Evolutionary conservation across 768 basidiomycete species (phyloP).

Genomic region (Suillus lakei): DNA sequence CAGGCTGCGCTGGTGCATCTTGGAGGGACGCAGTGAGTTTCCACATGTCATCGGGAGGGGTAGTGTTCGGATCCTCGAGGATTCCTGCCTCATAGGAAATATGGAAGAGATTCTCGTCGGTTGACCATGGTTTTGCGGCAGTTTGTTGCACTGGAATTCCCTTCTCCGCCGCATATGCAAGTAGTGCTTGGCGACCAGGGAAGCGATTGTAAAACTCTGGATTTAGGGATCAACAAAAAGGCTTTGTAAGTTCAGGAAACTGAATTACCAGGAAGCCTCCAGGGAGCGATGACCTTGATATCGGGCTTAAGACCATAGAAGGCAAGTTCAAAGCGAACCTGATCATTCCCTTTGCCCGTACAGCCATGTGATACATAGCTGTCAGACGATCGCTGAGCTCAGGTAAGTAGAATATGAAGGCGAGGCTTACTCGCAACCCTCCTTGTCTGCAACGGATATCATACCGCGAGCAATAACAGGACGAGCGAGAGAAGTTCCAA

Average conservation of each 20-base stretch:
- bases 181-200: slow-evolving; percentile 65
- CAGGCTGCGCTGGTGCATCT: slow-evolving; percentile 77
- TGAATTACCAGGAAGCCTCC: slow-evolving; percentile 85
- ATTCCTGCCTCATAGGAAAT: slow-evolving; percentile 99
- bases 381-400: neutral
- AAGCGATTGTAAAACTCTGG: slow-evolving; percentile 60
- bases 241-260: neutral
- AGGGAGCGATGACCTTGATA: slow-evolving; percentile 98
- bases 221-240: neutral
- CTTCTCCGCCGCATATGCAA: slow-evolving; percentile 86
- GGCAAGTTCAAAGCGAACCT: slow-evolving; percentile 98
- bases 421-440: slow-evolving; percentile 89
- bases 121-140: slow-evolving; percentile 97
- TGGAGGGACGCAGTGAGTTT: slow-evolving; percentile 90
- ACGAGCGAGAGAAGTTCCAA: slow-evolving; percentile 96
- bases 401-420: neutral
- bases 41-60: slow-evolving; percentile 98
- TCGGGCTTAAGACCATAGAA: slow-evolving; percentile 97
- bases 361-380: slow-evolving; percentile 98
- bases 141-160: slow-evolving; percentile 84
- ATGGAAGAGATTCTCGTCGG: slow-evolving; percentile 99
- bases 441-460: slow-evolving; percentile 89
- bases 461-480: slow-evolving; percentile 99
- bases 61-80: slow-evolving; percentile 94
- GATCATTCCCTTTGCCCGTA: slow-evolving; percentile 99